A percentile compares a stretch with the other conserved stretches of the same genome.
phyloP scores from a whole-genome alignment of 176 grass and related monocot species.

The Triticum urartu region DNA sequence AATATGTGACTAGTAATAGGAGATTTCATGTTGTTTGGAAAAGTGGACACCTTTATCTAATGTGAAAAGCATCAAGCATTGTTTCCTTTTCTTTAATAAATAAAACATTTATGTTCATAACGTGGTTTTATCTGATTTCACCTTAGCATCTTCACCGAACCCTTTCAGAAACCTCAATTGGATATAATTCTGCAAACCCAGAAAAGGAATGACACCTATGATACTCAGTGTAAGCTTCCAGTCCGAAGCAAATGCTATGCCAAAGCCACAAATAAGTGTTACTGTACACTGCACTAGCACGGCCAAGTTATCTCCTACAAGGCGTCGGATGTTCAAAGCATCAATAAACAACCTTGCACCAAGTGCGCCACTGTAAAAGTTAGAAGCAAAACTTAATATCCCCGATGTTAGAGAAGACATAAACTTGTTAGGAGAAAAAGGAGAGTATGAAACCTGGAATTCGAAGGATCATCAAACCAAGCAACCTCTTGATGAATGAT shows the following conservation, averaged over 20 bases:
- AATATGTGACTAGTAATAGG: not conserved
- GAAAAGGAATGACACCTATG: slow-evolving; percentile 55
- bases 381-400: slow-evolving; percentile 22
- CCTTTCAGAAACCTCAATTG: slow-evolving; percentile 73
- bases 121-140: slow-evolving; percentile 16
- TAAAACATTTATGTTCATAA: not conserved
- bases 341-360: slow-evolving; percentile 54
- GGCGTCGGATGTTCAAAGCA: slow-evolving; percentile 53
- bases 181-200: slow-evolving; percentile 59
- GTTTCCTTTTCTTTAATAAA: not conserved
- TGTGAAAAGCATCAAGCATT: not conserved
- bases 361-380: slow-evolving; percentile 51
- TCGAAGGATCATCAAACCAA: slow-evolving; percentile 77
- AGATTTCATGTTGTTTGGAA: not conserved
- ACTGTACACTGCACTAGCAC: slow-evolving; percentile 48
- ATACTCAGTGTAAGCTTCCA: slow-evolving; percentile 60
- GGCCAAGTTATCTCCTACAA: slow-evolving; percentile 59
- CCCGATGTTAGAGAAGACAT: not conserved
- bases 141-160: slow-evolving; percentile 75
- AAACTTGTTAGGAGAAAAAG: not conserved
- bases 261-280: slow-evolving; percentile 48
- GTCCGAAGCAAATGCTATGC: slow-evolving; percentile 58
- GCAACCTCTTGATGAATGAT: slow-evolving; percentile 68
- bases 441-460: slow-evolving; percentile 61
- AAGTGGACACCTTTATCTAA: not conserved